Conservation (phyloP, 2,329 filamentous ascomycete genomes). For the Westerdykella ornata region DNA sequence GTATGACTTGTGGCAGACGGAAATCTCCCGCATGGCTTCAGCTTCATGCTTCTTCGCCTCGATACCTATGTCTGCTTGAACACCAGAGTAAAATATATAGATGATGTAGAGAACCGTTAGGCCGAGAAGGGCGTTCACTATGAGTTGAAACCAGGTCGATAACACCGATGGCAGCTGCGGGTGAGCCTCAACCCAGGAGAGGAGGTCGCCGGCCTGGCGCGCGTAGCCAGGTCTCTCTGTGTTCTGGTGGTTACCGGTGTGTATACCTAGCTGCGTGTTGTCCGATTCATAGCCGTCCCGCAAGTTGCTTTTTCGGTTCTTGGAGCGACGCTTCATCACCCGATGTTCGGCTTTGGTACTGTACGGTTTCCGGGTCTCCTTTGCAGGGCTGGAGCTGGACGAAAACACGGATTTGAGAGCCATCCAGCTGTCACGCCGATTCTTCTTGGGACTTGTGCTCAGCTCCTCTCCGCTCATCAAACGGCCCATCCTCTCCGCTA, state of each 20-base stretch:
- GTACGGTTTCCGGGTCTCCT: slow-evolving; percentile 34
- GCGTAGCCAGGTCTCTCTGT: slow-evolving; percentile 12
- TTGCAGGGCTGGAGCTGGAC: slow-evolving; percentile 35
- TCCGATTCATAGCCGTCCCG: slow-evolving; percentile 26
- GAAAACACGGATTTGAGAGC: slow-evolving; percentile 14
- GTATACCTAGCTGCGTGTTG: slow-evolving; percentile 7
- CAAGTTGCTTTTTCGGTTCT: slow-evolving; percentile 16
- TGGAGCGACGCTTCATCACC: slow-evolving; percentile 31
- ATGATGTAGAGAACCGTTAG: slow-evolving; percentile 57
- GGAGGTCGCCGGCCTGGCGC: slow-evolving; percentile 42
- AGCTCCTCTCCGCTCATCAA: slow-evolving; percentile 19
- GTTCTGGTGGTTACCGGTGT: slow-evolving; percentile 3
- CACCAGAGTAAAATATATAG: slow-evolving; percentile 61
- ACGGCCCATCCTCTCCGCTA: slow-evolving; percentile 24
- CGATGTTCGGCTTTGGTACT: slow-evolving; percentile 37
- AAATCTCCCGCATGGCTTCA: slow-evolving; percentile 65
- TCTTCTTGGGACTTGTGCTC: slow-evolving; percentile 31
- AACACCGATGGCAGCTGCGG: slow-evolving; percentile 60
- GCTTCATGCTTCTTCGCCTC: slow-evolving; percentile 63
- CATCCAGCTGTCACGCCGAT: slow-evolving; percentile 27
- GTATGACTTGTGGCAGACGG: slow-evolving; percentile 66
- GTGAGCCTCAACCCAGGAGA: slow-evolving; percentile 58
- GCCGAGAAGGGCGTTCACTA: slow-evolving; percentile 59
- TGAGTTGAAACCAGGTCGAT: slow-evolving; percentile 59
- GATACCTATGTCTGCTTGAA: slow-evolving; percentile 67